These are phyloP conservation scores for Whalleya microplaca DNA, from an alignment of 2,329 filamentous ascomycete species.

Conservation along the genomic window DNA sequence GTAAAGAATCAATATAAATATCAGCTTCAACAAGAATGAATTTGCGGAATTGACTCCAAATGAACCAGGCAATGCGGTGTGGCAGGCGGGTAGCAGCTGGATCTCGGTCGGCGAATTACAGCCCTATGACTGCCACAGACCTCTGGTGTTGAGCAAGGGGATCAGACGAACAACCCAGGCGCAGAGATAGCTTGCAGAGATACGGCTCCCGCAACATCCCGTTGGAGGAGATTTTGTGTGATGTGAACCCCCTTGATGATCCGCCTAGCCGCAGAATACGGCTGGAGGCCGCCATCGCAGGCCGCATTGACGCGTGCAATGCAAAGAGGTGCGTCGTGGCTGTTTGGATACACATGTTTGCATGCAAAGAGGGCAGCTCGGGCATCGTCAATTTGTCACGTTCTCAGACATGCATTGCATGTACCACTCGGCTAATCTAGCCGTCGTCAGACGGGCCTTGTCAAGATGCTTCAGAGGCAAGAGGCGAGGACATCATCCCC, in stretches of 20 bases:
- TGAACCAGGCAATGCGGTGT: constrained; percentile 12
- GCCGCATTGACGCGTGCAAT: constrained; percentile 25
- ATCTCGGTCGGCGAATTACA: constrained; percentile 28
- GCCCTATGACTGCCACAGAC: constrained; percentile 24
- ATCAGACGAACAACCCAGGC: constrained; percentile 12
- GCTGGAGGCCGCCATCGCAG: constrained; percentile 24
- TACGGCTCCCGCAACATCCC: constrained; percentile 3
- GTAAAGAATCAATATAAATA: constrained; percentile 18
- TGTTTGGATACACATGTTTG: background rate
- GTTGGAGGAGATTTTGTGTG: constrained; percentile 14
- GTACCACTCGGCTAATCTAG: background rate
- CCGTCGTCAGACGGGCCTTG: background rate
- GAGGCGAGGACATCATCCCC: background rate
- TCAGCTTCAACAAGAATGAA: constrained; percentile 12
- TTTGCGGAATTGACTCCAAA: constrained; percentile 7
- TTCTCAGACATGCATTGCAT: constrained; percentile 26
- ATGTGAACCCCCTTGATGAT: constrained; percentile 22
- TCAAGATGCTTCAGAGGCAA: background rate
- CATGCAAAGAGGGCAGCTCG: constrained; percentile 21
- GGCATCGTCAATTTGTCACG: constrained; percentile 29
- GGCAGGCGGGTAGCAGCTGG: constrained; percentile 12
- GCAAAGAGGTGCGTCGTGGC: constrained; percentile 25
- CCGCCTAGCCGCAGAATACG: constrained; percentile 19
- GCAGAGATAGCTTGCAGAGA: background rate
- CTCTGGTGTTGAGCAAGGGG: constrained; percentile 7